These are phyloP conservation scores for Suhomyces pyralidae DNA, from an alignment of 805 yeast species.

Conservation along the genomic window DNA sequence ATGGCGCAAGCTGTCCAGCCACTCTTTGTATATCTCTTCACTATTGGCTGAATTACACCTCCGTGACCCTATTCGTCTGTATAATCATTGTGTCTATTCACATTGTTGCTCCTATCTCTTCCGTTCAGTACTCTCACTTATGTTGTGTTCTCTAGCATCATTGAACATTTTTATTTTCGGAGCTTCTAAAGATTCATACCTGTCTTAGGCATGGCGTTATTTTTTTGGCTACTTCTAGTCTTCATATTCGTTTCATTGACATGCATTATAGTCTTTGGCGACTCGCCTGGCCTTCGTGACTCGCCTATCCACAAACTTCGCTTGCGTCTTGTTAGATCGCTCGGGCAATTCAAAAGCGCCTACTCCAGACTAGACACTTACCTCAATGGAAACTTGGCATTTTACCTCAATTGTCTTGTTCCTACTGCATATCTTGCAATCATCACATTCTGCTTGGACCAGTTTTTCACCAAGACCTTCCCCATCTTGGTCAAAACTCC, in stretches of 20 bases:
- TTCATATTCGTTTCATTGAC: constrained; percentile 10
- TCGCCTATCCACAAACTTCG: constrained; percentile 30
- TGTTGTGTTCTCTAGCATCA: too few relatives aligned
- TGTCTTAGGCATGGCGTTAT: neutral
- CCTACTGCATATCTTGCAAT: constrained; percentile 41
- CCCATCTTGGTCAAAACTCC: constrained; percentile 11
- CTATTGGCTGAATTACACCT: neutral
- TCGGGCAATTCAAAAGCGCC: constrained; percentile 1
- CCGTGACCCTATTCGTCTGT: neutral
- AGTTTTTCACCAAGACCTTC: constrained; percentile 30
- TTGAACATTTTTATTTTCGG: neutral
- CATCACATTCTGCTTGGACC: constrained; percentile 30
- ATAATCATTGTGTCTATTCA: neutral
- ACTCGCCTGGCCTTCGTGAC: constrained; percentile 40
- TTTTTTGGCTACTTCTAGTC: neutral
- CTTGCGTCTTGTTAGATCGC: constrained; percentile 3
- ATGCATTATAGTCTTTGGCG: constrained; percentile 45
- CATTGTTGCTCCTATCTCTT: neutral
- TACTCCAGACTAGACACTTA: constrained; percentile 18
- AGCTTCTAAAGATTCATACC: neutral
- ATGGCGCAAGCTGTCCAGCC: too few relatives aligned
- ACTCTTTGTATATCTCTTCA: too few relatives aligned
- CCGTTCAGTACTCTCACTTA: neutral
- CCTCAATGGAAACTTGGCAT: constrained; percentile 19
- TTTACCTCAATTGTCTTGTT: constrained; percentile 40